Conservation (phyloP, 306 rosid genomes). For the Lupinus albus region DNA sequence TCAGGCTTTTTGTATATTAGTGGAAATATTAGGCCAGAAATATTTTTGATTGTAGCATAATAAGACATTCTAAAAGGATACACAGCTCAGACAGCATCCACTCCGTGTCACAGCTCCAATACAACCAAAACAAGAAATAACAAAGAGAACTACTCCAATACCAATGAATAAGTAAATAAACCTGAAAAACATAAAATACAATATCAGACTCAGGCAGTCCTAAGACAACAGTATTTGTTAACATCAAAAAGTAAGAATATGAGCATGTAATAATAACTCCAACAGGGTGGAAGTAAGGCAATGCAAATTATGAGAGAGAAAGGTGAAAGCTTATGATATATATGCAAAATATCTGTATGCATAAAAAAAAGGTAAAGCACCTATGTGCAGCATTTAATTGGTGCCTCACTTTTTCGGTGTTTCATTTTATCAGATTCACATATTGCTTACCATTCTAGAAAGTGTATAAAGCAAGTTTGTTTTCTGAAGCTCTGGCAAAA, state of each 20-base stretch:
- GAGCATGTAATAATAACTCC: background rate
- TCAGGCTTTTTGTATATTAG: slow-evolving; percentile 7
- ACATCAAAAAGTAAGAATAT: slow-evolving; percentile 6
- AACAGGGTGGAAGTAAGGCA: slow-evolving; percentile 4
- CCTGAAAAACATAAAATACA: slow-evolving; percentile 59
- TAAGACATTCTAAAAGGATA: slow-evolving; percentile 62
- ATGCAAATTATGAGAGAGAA: background rate
- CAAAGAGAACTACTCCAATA: slow-evolving; percentile 67
- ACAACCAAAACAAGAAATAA: slow-evolving; percentile 87
- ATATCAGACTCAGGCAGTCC: slow-evolving; percentile 28
- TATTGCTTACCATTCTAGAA: slow-evolving; percentile 5
- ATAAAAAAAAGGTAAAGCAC: slow-evolving; percentile 25
- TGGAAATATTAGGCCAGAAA: slow-evolving; percentile 29
- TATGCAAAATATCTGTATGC: slow-evolving; percentile 5
- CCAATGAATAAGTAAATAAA: slow-evolving; percentile 88
- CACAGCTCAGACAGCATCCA: slow-evolving; percentile 89
- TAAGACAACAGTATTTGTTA: slow-evolving; percentile 26
- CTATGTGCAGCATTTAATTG: background rate
- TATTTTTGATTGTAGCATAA: slow-evolving; percentile 1
- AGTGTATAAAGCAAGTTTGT: slow-evolving; percentile 6
- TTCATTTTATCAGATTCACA: slow-evolving; percentile 24
- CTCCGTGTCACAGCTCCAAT: slow-evolving; percentile 70
- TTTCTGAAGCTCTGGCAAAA: slow-evolving; percentile 23
- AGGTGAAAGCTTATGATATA: background rate
- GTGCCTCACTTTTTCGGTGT: background rate